Evolutionary conservation across 140 eudicot species (phyloP).

Genomic region (Ambrosia hybrid): DNA sequence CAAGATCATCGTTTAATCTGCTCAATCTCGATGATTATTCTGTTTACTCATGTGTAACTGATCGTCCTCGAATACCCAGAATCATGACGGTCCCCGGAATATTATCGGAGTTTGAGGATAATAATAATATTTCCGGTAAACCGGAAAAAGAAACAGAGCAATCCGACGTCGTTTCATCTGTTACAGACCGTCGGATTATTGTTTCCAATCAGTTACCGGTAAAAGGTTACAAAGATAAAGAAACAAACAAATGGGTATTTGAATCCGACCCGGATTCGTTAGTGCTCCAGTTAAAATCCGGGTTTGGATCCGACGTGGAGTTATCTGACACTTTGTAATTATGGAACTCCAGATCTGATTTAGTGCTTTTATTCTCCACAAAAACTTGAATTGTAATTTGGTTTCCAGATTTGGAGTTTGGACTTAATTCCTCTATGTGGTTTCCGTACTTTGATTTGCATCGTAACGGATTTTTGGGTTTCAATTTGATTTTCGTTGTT

Average conservation of each 20-base stretch:
- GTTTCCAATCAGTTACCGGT: slow-evolving; percentile 78
- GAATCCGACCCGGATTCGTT: slow-evolving; percentile 66
- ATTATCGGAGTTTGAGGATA: slow-evolving; percentile 52
- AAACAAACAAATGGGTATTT: slow-evolving; percentile 51
- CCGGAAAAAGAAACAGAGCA: neutral
- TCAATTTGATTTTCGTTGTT: too few relatives aligned
- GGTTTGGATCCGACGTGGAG: slow-evolving; percentile 50
- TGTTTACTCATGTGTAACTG: slow-evolving; percentile 43
- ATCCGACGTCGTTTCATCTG: slow-evolving; percentile 26
- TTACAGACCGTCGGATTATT: slow-evolving; percentile 42
- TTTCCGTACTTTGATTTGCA: too few relatives aligned
- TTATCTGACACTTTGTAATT: neutral
- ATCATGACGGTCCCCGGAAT: slow-evolving; percentile 64
- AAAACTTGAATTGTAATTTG: too few relatives aligned
- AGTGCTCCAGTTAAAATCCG: slow-evolving; percentile 63
- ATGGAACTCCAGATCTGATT: too few relatives aligned
- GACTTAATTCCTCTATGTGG: too few relatives aligned
- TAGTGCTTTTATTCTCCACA: too few relatives aligned
- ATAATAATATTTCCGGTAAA: neutral
- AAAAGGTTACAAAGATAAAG: slow-evolving; percentile 32
- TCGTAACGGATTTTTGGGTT: too few relatives aligned
- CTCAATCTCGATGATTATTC: slow-evolving; percentile 71
- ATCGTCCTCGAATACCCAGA: slow-evolving; percentile 59
- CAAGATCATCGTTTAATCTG: slow-evolving; percentile 79
- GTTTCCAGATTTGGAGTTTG: too few relatives aligned